Conservation (phyloP, 768 basidiomycete species). For the Rhodotorula diobovata region DNA sequence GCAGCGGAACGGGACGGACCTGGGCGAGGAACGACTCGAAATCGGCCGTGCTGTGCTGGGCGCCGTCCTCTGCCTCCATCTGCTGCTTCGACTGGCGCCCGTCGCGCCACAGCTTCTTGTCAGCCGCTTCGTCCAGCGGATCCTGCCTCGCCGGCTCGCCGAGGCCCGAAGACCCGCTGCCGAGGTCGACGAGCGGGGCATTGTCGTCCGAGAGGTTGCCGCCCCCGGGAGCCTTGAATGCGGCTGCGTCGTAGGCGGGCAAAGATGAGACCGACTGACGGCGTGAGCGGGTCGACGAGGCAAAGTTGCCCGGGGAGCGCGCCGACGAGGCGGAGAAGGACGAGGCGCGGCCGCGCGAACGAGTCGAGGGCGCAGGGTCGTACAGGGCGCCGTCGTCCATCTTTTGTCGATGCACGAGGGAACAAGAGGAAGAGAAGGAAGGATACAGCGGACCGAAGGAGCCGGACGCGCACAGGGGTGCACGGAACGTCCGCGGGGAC, state of each 20-base stretch:
- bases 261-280: slow-evolving; percentile 8
- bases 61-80: neutral
- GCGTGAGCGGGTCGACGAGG: neutral
- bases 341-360: slow-evolving; percentile 4
- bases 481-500: too few relatives aligned
- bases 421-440: neutral
- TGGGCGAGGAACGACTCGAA: slow-evolving; percentile 29
- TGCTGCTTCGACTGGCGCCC: slow-evolving; percentile 23
- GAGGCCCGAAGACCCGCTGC: neutral
- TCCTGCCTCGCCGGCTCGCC: neutral
- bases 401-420: neutral
- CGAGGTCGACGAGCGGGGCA: slow-evolving; percentile 7
- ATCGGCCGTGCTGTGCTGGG: neutral
- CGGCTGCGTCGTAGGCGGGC: neutral
- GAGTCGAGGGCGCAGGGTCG: slow-evolving; percentile 20
- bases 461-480: too few relatives aligned
- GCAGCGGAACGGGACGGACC: neutral
- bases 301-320: neutral
- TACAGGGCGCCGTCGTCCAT: slow-evolving; percentile 8
- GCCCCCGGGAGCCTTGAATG: neutral
- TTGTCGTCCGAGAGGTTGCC: slow-evolving; percentile 16
- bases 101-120: slow-evolving; percentile 6
- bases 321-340: slow-evolving; percentile 18
- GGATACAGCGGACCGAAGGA: too few relatives aligned
- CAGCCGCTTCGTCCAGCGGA: slow-evolving; percentile 10